A percentile compares a stretch with the other conserved stretches of the same genome.
Evolutionary conservation across 352 stramenopile genomes (phyloP).

Genomic region (Phytophthora kernoviae): DNA sequence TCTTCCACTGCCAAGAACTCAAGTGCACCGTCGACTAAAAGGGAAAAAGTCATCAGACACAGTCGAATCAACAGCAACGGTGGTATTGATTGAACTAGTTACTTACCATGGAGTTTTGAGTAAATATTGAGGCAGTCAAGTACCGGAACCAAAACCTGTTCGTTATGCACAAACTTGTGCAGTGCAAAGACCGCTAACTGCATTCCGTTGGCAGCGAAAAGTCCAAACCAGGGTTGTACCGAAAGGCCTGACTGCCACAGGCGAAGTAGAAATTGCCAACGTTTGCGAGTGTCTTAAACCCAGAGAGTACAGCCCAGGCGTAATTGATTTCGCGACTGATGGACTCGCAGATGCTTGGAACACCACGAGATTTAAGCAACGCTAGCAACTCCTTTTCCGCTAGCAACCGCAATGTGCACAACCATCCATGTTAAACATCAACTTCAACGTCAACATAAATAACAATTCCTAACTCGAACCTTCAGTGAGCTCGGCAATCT

Average conservation of each 20-base stretch:
- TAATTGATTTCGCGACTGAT: constrained; percentile 84
- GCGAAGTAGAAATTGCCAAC: constrained; percentile 83
- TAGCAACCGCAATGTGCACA: constrained; percentile 13
- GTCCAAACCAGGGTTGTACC: constrained; percentile 68
- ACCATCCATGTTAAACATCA: constrained; percentile 12
- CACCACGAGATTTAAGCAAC: constrained; percentile 65
- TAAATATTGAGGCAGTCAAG: constrained; percentile 75
- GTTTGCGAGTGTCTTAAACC: constrained; percentile 68
- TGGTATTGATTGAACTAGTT: no score
- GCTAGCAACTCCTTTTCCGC: constrained; percentile 68
- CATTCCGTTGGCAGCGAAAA: constrained; percentile 73
- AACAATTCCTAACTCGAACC: constrained; percentile 20
- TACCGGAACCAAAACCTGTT: constrained; percentile 60
- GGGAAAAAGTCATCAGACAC: neutral
- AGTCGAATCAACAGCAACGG: neutral
- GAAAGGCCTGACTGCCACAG: constrained; percentile 63
- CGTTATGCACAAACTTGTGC: constrained; percentile 80
- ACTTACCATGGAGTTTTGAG: constrained; percentile 70
- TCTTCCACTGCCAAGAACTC: constrained; percentile 69
- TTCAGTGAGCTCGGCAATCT: constrained; percentile 41
- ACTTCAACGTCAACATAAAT: neutral
- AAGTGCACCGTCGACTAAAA: constrained; percentile 59
- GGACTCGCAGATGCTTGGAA: constrained; percentile 68
- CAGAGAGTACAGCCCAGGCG: constrained; percentile 69
- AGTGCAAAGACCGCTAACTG: constrained; percentile 72